Evolutionary conservation across 352 stramenopile species (phyloP).

Genomic region (Phytophthora cryptogea): DNA sequence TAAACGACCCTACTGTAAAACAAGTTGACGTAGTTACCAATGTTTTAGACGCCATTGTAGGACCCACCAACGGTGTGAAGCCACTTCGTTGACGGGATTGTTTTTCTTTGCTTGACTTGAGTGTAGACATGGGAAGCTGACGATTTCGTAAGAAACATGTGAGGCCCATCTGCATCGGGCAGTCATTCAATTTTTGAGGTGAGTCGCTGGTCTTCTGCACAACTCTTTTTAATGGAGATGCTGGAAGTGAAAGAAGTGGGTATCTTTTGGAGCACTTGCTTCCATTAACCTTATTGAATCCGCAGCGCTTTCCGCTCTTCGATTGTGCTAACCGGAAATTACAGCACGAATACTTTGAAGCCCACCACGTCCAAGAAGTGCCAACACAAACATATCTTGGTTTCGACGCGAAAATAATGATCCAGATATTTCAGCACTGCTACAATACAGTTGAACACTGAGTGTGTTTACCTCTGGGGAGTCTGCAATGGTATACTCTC

Average conservation of each 20-base stretch:
- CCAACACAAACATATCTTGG: conserved; percentile 30
- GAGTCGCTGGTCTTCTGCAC: neutral
- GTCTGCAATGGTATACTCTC: conserved; percentile 46
- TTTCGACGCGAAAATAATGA: conserved; percentile 8
- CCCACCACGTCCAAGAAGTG: conserved; percentile 48
- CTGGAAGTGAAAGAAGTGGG: neutral
- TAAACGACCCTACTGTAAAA: conserved; percentile 7
- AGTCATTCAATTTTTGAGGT: neutral
- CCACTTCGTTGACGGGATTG: neutral
- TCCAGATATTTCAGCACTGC: conserved; percentile 1
- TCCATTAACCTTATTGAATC: conserved; percentile 38
- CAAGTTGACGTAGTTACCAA: neutral
- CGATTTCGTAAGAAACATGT: conserved; percentile 18
- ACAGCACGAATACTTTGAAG: conserved; percentile 32
- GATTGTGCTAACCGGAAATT: conserved; percentile 31
- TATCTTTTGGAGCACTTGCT: conserved; percentile 10
- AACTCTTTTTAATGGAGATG: conserved; percentile 6
- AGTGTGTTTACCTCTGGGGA: conserved; percentile 43
- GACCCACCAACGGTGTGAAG: neutral
- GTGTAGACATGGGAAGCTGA: conserved; percentile 1
- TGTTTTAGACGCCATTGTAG: neutral
- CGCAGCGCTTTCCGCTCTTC: conserved; percentile 28
- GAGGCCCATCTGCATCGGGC: conserved; percentile 16
- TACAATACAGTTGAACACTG: conserved; percentile 32
- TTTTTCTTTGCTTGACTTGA: neutral